Evolutionary conservation across 2,329 filamentous ascomycete genomes (phyloP).

Genomic region (Penicillium decumbens): DNA sequence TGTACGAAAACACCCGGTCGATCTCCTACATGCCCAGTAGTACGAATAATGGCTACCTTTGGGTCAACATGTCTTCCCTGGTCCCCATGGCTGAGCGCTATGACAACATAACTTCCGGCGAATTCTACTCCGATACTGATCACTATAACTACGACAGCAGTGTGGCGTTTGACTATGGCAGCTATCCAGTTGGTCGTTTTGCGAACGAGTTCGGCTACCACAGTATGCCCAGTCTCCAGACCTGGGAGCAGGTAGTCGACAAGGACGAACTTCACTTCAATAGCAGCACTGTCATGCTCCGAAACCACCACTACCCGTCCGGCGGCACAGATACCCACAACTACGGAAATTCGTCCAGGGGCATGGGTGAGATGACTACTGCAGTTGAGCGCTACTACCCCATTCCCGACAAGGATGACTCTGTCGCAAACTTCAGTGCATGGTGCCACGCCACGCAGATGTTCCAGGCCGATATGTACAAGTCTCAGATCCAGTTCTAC

Average conservation of each 20-base stretch:
- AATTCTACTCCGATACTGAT: slow-evolving; percentile 58
- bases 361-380: slow-evolving; percentile 55
- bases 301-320: slow-evolving; percentile 58
- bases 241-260: slow-evolving; percentile 53
- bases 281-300: slow-evolving; percentile 51
- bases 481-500: slow-evolving; percentile 58
- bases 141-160: slow-evolving; percentile 56
- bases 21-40: slow-evolving; percentile 60
- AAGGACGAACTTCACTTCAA: slow-evolving; percentile 55
- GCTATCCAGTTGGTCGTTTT: slow-evolving; percentile 57
- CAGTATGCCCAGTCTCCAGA: slow-evolving; percentile 58
- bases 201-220: slow-evolving; percentile 62
- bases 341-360: slow-evolving; percentile 31
- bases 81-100: slow-evolving; percentile 56
- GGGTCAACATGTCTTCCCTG: slow-evolving; percentile 50
- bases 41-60: slow-evolving; percentile 56
- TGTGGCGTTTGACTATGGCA: slow-evolving; percentile 51
- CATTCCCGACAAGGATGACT: slow-evolving; percentile 49
- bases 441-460: slow-evolving; percentile 61
- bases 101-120: slow-evolving; percentile 49
- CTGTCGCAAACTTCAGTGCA: slow-evolving; percentile 55
- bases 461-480: slow-evolving; percentile 62
- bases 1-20: slow-evolving; percentile 56
- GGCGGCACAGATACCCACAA: slow-evolving; percentile 48
- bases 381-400: slow-evolving; percentile 56